phyloP scores from a whole-genome alignment of 225 moss, liverwort and hornwort genomes.

The Climacium dendroides region DNA sequence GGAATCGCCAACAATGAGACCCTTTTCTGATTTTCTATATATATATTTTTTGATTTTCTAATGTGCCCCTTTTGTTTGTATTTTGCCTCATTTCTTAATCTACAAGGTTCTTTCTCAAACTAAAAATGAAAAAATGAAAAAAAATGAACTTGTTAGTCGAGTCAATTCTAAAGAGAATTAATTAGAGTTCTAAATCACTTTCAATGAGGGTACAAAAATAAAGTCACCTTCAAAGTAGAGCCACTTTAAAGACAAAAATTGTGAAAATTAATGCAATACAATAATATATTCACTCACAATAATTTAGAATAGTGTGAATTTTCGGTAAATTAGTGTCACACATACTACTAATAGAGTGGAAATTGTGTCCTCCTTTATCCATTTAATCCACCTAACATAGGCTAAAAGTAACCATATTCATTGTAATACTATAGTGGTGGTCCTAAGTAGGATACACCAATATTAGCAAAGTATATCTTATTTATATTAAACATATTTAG shows the following conservation, averaged over 20 bases:
- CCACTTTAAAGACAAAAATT: neutral
- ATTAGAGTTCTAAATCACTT: neutral
- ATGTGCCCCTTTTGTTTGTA: too few species aligned
- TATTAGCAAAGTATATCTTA: neutral
- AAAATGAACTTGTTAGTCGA: neutral
- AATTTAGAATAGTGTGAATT: neutral
- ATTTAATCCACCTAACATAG: neutral
- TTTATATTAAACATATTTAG: neutral
- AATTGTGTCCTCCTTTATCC: neutral
- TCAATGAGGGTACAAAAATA: neutral
- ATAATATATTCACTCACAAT: accelerated
- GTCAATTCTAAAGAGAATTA: neutral
- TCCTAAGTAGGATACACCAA: neutral
- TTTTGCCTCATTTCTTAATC: too few species aligned
- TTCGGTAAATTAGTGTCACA: neutral
- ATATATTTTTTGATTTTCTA: too few species aligned
- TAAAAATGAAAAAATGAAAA: too few species aligned
- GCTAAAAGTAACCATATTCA: too few species aligned
- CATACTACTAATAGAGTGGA: neutral
- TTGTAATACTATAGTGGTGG: too few species aligned
- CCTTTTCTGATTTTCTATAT: too few species aligned
- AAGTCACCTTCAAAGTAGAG: too few species aligned
- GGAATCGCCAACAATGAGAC: too few species aligned
- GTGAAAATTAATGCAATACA: neutral
- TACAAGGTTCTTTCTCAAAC: too few species aligned